phyloP scores from a whole-genome alignment of 116 monocot species.

The Dioscorea cayenensis region DNA sequence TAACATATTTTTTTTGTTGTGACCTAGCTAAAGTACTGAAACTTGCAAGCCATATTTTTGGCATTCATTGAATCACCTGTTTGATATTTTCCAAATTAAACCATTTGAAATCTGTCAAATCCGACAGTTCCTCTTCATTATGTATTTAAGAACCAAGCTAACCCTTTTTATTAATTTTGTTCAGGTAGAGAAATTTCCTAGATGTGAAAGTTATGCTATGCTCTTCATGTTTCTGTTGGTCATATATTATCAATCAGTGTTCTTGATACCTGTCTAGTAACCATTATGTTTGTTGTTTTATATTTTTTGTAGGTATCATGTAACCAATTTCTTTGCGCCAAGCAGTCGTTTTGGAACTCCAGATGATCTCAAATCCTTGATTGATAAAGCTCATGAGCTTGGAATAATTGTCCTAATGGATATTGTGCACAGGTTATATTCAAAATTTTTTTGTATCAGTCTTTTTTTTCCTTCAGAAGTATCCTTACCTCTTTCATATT shows the following conservation, averaged over 20 bases:
- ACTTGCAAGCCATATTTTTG: too few species aligned
- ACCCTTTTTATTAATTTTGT: too few species aligned
- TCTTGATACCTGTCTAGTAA: neutral
- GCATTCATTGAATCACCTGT: too few species aligned
- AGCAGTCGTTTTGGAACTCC: slow-evolving; percentile 99
- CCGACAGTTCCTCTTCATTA: too few species aligned
- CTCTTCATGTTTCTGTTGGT: neutral
- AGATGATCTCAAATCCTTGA: slow-evolving; percentile 93
- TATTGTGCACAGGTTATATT: slow-evolving; percentile 86
- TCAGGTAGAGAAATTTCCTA: too few species aligned
- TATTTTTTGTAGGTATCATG: slow-evolving; percentile 77
- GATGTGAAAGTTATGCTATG: too few species aligned
- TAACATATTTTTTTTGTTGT: neutral
- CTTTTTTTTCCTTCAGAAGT: neutral
- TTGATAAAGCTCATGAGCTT: slow-evolving; percentile 97
- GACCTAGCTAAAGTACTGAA: neutral
- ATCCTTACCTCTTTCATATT: too few species aligned
- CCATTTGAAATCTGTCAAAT: too few species aligned
- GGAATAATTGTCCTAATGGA: slow-evolving; percentile 98
- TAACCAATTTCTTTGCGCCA: slow-evolving; percentile 98
- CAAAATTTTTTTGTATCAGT: neutral
- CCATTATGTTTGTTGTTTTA: neutral
- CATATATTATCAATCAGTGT: neutral
- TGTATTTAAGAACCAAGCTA: too few species aligned
- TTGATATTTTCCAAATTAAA: too few species aligned